Evolutionary conservation across 2,329 filamentous ascomycete genomes (phyloP), one percentile per base, ranked within the genome.

Genomic region (Monascus ruber): DNA sequence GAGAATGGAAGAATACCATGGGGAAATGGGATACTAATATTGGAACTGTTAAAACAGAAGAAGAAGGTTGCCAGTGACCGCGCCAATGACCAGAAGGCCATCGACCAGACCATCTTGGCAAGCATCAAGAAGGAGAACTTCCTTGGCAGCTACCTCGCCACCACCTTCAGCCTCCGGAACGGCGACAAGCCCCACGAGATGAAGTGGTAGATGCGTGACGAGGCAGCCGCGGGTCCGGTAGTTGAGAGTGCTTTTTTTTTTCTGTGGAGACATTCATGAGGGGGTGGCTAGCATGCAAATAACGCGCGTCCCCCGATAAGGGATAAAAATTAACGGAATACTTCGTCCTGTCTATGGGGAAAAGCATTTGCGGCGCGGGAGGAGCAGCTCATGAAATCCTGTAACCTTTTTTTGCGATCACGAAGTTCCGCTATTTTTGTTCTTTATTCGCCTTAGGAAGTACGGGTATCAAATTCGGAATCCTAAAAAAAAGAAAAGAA

Each of bases 141-240:
- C 72, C 84, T 98, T 60, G 72, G 80, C 67, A 85, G 82, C 74
- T 98, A 98, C 81, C 85, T 98, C 60, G 78, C 78, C 66, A 85
- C 83, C 71, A 86, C 83, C 68, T 98, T 98, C 85, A 93, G 85
- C 81, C 82, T 98, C 72, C 85, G 89, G 75, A 95, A 88, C 78
- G 91, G 91, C 65, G 89, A 98, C 79, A 88, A 89, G 83, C 91
- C 91, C 73, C 91, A 98, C 76, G 85, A 94, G 81, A 96, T 98
- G 91, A 85, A 85, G 74, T 98, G 89, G 81, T 98, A 95, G 73
- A 79, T 59, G 53, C 54, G 53, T 46, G 46, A 50, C 49, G 56
- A 49, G 53, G 55, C 52, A 52, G 59, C 57, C 56, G 58, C 53
- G 56, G 59, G 60, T 60, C 60, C 57, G 58, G 57, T 62, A 59